phyloP scores from a whole-genome alignment of 2,329 filamentous ascomycete genomes.

The Xenoacremonium recifei region DNA sequence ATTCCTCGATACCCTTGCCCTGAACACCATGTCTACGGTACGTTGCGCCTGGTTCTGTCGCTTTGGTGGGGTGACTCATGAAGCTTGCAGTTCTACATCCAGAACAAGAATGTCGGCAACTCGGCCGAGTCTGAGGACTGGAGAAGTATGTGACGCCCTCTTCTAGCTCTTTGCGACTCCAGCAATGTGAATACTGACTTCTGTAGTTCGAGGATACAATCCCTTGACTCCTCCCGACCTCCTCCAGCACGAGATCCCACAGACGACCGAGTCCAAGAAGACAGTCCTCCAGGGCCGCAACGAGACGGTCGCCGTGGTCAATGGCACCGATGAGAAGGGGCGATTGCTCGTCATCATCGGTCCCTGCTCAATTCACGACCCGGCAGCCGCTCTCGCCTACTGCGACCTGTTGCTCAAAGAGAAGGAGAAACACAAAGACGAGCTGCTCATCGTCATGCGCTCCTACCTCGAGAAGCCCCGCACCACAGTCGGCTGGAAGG shows the following conservation, averaged over 20 bases:
- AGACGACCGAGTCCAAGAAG: constrained; percentile 54
- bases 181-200: constrained; percentile 21
- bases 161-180: constrained; percentile 3
- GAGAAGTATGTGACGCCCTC: constrained; percentile 61
- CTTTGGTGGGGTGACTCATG: constrained; percentile 28
- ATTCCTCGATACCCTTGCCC: constrained; percentile 5
- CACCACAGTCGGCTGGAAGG: constrained; percentile 98
- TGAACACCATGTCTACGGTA: constrained; percentile 26
- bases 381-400: constrained; percentile 86
- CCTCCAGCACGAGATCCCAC: constrained; percentile 86
- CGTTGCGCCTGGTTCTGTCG: constrained; percentile 10
- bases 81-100: constrained; percentile 62
- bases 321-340: constrained; percentile 60
- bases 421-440: constrained; percentile 84
- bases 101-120: constrained; percentile 78
- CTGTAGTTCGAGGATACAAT: constrained; percentile 80
- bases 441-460: constrained; percentile 94
- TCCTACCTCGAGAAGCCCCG: constrained; percentile 98
- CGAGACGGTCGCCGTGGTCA: constrained; percentile 67
- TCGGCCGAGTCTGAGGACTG: constrained; percentile 74
- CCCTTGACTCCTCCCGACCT: constrained; percentile 90
- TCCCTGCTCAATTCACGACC: constrained; percentile 97
- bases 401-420: constrained; percentile 78
- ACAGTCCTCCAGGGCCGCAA: constrained; percentile 62
- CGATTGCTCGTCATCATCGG: constrained; percentile 76